These are phyloP conservation scores for Arthrobotrys sinensis DNA, from an alignment of 2,329 filamentous ascomycete species.

Conservation along the genomic window DNA sequence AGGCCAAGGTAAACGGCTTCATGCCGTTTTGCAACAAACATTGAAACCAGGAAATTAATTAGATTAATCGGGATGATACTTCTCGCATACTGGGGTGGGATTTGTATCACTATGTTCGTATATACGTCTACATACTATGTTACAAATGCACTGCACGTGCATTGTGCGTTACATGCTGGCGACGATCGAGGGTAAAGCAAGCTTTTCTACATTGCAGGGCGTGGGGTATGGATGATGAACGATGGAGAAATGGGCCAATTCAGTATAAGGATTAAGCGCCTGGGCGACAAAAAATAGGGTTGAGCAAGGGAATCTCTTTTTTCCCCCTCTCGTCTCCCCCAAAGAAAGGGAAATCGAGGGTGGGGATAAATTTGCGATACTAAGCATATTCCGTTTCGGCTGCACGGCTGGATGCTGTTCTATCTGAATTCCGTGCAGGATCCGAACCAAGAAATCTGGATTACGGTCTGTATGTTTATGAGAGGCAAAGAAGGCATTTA, in stretches of 20 bases:
- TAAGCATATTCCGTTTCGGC: constrained; percentile 41
- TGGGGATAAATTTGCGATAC: constrained; percentile 17
- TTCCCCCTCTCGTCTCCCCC: not conserved
- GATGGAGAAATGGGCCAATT: constrained; percentile 36
- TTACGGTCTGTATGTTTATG: constrained; percentile 9
- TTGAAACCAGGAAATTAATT: constrained; percentile 29
- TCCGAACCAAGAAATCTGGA: constrained; percentile 6
- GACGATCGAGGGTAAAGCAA: constrained; percentile 6
- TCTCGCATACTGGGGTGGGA: constrained; percentile 17
- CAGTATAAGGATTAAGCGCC: constrained; percentile 36
- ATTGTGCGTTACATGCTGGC: constrained; percentile 4
- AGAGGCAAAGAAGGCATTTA: constrained; percentile 22
- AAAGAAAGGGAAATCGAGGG: not conserved
- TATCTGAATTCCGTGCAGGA: constrained; percentile 27
- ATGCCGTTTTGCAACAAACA: constrained; percentile 3
- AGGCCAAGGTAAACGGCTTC: constrained; percentile 7
- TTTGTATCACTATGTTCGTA: constrained; percentile 14
- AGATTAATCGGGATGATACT: constrained; percentile 21
- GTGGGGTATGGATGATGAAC: constrained; percentile 19
- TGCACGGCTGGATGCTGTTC: constrained; percentile 24
- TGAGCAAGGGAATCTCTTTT: not conserved
- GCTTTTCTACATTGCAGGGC: constrained; percentile 7
- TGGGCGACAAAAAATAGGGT: constrained; percentile 28
- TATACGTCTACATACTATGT: constrained; percentile 21
- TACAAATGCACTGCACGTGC: constrained; percentile 41